Evolutionary conservation across 2,329 filamentous ascomycete genomes (phyloP).

Genomic region (Hysterium pulicare): DNA sequence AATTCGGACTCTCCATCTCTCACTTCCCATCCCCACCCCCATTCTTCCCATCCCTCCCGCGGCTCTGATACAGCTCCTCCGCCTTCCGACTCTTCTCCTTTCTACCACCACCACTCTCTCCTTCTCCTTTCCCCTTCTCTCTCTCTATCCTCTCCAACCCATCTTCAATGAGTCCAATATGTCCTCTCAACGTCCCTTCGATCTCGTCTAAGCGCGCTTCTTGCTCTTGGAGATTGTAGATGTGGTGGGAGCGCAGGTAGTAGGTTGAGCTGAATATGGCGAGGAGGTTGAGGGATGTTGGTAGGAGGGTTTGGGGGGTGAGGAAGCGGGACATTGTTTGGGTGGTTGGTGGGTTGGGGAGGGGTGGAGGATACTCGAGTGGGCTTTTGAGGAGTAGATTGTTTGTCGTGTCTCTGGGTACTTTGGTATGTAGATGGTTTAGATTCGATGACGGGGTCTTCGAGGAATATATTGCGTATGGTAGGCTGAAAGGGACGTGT

Average conservation of each 20-base stretch:
- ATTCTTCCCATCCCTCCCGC: constrained; percentile 16
- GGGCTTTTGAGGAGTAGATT: not conserved
- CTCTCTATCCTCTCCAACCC: constrained; percentile 45
- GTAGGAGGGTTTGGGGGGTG: constrained; percentile 8
- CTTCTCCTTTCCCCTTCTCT: constrained; percentile 31
- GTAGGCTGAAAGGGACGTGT: too few relatives aligned
- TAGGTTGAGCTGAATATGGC: constrained; percentile 18
- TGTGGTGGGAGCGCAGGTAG: constrained; percentile 33
- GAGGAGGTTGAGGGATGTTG: constrained; percentile 18
- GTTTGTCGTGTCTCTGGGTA: not conserved
- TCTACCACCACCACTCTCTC: too few relatives aligned
- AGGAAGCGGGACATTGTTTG: not conserved
- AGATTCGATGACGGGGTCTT: not conserved
- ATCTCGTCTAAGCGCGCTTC: constrained; percentile 49
- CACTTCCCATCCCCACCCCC: too few relatives aligned
- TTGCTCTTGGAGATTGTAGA: constrained; percentile 46
- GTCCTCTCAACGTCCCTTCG: constrained; percentile 46
- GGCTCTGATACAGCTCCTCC: constrained; percentile 33
- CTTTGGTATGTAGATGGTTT: not conserved
- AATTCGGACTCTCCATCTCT: too few relatives aligned
- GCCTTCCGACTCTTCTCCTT: too few relatives aligned
- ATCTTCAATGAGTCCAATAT: constrained; percentile 49
- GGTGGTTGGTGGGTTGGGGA: constrained; percentile 1
- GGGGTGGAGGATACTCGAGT: constrained; percentile 4
- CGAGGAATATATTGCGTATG: too few relatives aligned